Base-by-base conservation (phyloP, 257 asterid species). In the Leonotis leonurus region DNA sequence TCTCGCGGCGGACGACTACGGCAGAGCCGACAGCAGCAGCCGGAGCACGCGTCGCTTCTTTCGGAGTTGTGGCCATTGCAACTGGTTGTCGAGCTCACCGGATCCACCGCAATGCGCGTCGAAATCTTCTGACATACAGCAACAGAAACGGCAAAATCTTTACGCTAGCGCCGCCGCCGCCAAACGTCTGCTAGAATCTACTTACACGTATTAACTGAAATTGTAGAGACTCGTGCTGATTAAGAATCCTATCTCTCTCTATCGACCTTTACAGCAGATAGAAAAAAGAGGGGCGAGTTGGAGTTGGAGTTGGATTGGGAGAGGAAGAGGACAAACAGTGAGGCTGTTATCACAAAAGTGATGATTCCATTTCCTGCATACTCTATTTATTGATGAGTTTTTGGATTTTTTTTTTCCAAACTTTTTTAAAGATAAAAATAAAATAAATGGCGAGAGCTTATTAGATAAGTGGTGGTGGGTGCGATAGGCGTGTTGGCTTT, bases 41-140 rank as follows among this genome's bases (percentile, higher is more conserved):
- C 14, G 73, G 61, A 52, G 64, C 29, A 59, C 62, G 65, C 88
- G 91, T 73, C 88, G 85, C 68, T 63, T 79, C 80, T 77, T 84
- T 59, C 91, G 69, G 25, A 83, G 80, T 65, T 81, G 90, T 58
- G 88, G 91, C 91, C 91, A 84, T 84, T 84, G 84, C 50, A 76
- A 70, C 57, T 77, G 91, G 61, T 84, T 81, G 37, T 77, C 79
- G 44, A 81, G 76, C 75, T 81, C 78, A 20, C 82, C 69, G 70
- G 46, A 74, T 56, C 73, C 81, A 69, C 83, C 85, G 79, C 61
- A 74, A 68, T 69, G 65, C 57, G 65, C 65, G 73, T 68, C 65
- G 33, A 68, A 67, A 32, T 60, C 72, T 54, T 69, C 78, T 82
- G 88, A 82, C 85, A 78, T 78, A 76, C 83, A 82, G 83, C 77